These are phyloP conservation scores for Tolypocladium paradoxum DNA, from an alignment of 2,329 filamentous ascomycete species.

Conservation along the genomic window DNA sequence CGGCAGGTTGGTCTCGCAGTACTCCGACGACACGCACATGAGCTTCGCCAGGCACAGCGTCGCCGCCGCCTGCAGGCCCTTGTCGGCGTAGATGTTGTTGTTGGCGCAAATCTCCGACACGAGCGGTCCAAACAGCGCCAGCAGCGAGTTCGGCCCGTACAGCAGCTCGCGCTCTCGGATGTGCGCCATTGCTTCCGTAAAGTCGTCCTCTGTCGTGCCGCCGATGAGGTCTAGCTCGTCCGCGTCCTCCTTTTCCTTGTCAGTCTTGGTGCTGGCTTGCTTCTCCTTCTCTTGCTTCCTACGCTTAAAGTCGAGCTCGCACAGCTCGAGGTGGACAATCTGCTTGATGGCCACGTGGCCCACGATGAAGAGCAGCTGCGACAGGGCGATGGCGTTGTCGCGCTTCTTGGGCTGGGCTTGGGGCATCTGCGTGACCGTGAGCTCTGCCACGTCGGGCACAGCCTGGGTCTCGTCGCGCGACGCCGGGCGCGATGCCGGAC, in stretches of 20 bases:
- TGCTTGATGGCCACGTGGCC: slow-evolving; percentile 98
- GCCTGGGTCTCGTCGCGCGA: slow-evolving; percentile 30
- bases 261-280: slow-evolving; percentile 33
- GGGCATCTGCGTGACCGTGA: slow-evolving; percentile 14
- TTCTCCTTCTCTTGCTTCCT: slow-evolving; percentile 86
- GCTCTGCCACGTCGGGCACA: slow-evolving; percentile 18
- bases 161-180: slow-evolving; percentile 76
- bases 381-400: slow-evolving; percentile 65
- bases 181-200: slow-evolving; percentile 75
- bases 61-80: slow-evolving; percentile 82
- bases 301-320: slow-evolving; percentile 94
- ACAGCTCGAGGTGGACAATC: slow-evolving; percentile 95
- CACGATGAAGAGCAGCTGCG: slow-evolving; percentile 87
- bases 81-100: slow-evolving; percentile 84
- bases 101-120: slow-evolving; percentile 91
- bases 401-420: slow-evolving; percentile 36
- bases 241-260: slow-evolving; percentile 48
- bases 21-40: slow-evolving; percentile 96
- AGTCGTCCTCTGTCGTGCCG: slow-evolving; percentile 89
- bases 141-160: slow-evolving; percentile 70
- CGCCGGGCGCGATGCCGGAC: slow-evolving; percentile 29
- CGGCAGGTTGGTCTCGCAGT: slow-evolving; percentile 86
- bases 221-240: slow-evolving; percentile 95
- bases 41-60: slow-evolving; percentile 93
- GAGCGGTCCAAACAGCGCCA: slow-evolving; percentile 84